A percentile compares a stretch with the other conserved stretches of the same genome.
Conservation (phyloP, 768 basidiomycete genomes). For the Tulasnella calospora region DNA sequence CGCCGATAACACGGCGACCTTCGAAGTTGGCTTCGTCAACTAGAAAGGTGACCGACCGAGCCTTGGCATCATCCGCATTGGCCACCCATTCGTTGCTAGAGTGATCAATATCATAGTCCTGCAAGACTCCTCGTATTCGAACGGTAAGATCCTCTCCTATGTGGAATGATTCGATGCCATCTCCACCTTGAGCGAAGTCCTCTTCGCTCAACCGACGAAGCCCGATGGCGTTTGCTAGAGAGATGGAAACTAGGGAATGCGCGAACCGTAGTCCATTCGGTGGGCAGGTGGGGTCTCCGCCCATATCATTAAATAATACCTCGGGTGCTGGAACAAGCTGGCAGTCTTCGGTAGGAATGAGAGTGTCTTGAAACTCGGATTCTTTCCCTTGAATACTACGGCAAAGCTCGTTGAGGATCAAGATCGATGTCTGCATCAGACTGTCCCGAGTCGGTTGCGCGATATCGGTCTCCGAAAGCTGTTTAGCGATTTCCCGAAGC, state of each 20-base stretch:
- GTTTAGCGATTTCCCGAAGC: background rate
- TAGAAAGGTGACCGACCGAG: constrained; percentile 42
- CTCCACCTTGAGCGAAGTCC: constrained; percentile 24
- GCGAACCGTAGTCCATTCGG: background rate
- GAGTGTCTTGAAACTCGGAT: background rate
- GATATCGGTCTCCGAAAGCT: background rate
- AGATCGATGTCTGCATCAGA: background rate
- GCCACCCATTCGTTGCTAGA: constrained; percentile 50
- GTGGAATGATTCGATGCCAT: constrained; percentile 38
- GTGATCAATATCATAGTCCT: constrained; percentile 44
- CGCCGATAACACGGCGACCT: constrained; percentile 34
- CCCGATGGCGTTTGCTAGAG: constrained; percentile 26
- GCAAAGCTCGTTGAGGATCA: background rate
- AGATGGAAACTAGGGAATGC: background rate
- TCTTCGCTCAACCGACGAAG: constrained; percentile 30
- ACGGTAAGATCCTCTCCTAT: constrained; percentile 45
- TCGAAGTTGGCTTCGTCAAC: constrained; percentile 36
- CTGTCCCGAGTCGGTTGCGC: background rate
- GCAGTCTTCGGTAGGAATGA: background rate
- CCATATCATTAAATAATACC: constrained; percentile 9
- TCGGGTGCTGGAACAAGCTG: background rate
- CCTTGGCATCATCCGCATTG: constrained; percentile 50
- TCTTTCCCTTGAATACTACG: background rate
- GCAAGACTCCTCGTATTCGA: constrained; percentile 43
- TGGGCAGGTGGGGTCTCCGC: background rate